phyloP scores from a whole-genome alignment of 2,329 filamentous ascomycete species.

The Chrysoporthe austroafricana region DNA sequence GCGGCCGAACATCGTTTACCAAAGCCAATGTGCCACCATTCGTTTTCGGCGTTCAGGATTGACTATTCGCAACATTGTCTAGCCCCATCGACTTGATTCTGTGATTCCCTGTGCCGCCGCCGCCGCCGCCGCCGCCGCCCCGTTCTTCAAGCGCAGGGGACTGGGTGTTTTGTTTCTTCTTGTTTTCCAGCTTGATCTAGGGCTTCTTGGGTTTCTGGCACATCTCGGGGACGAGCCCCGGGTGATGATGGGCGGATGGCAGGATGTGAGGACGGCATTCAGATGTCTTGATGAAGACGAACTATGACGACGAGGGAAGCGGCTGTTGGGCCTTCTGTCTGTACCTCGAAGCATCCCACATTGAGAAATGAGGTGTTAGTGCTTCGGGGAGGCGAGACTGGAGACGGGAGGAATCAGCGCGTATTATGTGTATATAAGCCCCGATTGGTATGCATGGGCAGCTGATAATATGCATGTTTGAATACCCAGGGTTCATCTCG shows the following conservation, averaged over 20 bases:
- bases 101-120: not conserved
- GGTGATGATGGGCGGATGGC: not conserved
- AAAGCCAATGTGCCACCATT: not conserved
- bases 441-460: constrained; percentile 8
- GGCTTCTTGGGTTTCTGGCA: not conserved
- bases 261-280: constrained; percentile 1
- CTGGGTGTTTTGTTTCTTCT: constrained; percentile 6
- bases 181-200: constrained; percentile 4
- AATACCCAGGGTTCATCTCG: constrained; percentile 9
- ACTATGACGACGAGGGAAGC: constrained; percentile 7
- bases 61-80: constrained; percentile 5
- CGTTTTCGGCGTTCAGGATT: constrained; percentile 16
- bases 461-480: constrained; percentile 25
- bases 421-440: constrained; percentile 20
- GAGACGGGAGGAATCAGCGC: not conserved
- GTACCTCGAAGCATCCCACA: not conserved
- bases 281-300: constrained; percentile 24
- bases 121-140: not conserved
- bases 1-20: not conserved
- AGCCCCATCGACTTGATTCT: constrained; percentile 2
- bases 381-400: not conserved
- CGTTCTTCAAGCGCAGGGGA: not conserved
- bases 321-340: not conserved
- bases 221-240: not conserved
- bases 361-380: not conserved